phyloP scores from a whole-genome alignment of 805 yeast species.

The Wickerhamomyces xylosicus region DNA sequence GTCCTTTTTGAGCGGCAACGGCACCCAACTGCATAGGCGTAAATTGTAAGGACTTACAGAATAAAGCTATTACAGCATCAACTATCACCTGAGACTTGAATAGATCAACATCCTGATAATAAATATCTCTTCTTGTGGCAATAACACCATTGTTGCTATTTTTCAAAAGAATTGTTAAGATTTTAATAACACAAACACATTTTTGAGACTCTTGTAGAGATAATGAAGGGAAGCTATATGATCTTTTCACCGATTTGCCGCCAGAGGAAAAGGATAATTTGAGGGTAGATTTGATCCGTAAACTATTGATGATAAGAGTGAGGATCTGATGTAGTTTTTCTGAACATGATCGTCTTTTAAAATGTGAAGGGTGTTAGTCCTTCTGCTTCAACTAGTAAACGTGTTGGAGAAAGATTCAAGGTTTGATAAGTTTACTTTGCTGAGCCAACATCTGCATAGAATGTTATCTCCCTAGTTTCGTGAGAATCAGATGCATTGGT shows the following conservation, averaged over 20 bases:
- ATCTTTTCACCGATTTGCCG: neutral
- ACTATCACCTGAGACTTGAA: slow-evolving; percentile 36
- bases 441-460: neutral
- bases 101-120: slow-evolving; percentile 48
- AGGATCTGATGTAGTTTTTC: neutral
- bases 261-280: neutral
- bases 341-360: neutral
- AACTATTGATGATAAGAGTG: neutral
- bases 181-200: slow-evolving; percentile 8
- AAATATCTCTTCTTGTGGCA: slow-evolving; percentile 45
- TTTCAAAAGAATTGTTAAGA: slow-evolving; percentile 9
- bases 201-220: slow-evolving; percentile 1
- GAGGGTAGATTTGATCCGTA: neutral
- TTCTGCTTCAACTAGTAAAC: too few species aligned
- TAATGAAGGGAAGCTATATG: slow-evolving; percentile 10
- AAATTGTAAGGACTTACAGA: slow-evolving; percentile 30
- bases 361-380: neutral
- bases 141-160: slow-evolving; percentile 8
- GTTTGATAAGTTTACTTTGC: too few species aligned
- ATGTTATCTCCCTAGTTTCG: neutral
- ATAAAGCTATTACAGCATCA: slow-evolving; percentile 26
- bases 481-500: neutral
- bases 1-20: slow-evolving; percentile 53
- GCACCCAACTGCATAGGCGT: slow-evolving; percentile 33
- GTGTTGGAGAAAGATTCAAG: too few species aligned